Conservation (phyloP, 1,284 basidiomycete genomes). For the Coniophora puteana region DNA sequence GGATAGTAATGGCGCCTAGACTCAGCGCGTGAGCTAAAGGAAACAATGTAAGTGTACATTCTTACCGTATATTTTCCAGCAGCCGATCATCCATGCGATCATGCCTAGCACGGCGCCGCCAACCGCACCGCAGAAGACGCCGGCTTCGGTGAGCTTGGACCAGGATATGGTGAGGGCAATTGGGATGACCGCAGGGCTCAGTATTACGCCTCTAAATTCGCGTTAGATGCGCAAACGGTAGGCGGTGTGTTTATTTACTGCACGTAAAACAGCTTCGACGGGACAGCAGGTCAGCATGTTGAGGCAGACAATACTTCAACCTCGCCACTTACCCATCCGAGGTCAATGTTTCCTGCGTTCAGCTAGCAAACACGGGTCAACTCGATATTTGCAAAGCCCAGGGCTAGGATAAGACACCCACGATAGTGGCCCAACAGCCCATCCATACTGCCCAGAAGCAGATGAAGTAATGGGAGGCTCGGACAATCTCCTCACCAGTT, state of each 20-base stretch:
- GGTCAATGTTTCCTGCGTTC: slow-evolving; percentile 40
- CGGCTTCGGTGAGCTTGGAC: slow-evolving; percentile 40
- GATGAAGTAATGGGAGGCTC: slow-evolving; percentile 50
- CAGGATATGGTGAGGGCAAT: slow-evolving; percentile 45
- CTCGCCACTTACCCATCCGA: slow-evolving; percentile 42
- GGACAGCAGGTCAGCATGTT: slow-evolving; percentile 6
- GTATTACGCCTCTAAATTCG: slow-evolving; percentile 36
- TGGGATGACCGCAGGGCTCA: slow-evolving; percentile 46
- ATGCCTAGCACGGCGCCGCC: slow-evolving; percentile 41
- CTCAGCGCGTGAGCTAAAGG: background rate
- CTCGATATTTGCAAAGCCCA: background rate
- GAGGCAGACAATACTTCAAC: background rate
- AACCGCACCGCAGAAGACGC: slow-evolving; percentile 39
- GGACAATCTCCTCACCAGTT: slow-evolving; percentile 45
- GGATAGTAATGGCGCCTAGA: slow-evolving; percentile 37
- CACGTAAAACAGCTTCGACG: slow-evolving; percentile 39
- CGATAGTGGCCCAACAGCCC: slow-evolving; percentile 48
- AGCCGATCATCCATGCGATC: slow-evolving; percentile 49
- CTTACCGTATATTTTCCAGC: slow-evolving; percentile 45
- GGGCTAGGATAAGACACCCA: slow-evolving; percentile 18
- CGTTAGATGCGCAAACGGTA: slow-evolving; percentile 1
- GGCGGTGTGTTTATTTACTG: slow-evolving; percentile 29
- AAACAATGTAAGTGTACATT: background rate
- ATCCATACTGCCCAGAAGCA: slow-evolving; percentile 63
- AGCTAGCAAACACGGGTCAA: slow-evolving; percentile 26